These are phyloP conservation scores for Sporisorium iseilematis-ciliati DNA, from an alignment of 1,284 basidiomycete genomes.

Conservation along the genomic window DNA sequence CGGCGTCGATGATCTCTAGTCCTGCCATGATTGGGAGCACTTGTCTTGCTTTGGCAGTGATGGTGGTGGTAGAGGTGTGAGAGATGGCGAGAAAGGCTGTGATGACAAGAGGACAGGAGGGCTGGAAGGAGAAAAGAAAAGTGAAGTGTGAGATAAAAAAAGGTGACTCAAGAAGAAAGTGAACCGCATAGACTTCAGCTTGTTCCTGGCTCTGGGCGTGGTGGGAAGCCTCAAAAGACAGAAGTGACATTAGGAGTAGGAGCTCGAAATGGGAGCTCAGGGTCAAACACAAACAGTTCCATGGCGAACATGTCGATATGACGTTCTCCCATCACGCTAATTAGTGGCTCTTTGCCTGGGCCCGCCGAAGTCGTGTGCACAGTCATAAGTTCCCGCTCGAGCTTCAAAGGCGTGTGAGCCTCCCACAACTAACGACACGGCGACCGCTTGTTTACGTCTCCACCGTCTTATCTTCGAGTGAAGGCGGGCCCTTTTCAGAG, in stretches of 20 bases:
- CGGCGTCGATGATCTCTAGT: constrained; percentile 44
- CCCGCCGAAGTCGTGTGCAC: neutral
- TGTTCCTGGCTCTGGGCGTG: neutral
- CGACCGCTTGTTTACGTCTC: neutral
- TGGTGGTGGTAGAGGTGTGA: neutral
- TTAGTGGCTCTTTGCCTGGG: neutral
- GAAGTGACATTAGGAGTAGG: neutral
- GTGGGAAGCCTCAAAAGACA: too few species aligned
- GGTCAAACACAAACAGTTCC: neutral
- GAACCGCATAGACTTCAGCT: neutral
- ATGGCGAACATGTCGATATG: neutral
- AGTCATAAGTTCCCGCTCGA: neutral
- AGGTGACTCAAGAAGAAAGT: neutral
- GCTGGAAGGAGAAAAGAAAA: neutral
- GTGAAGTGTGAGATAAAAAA: neutral
- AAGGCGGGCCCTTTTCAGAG: too few species aligned
- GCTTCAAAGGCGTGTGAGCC: neutral
- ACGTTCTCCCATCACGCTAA: neutral
- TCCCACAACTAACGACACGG: neutral
- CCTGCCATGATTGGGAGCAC: constrained; percentile 18
- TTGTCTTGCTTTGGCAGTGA: neutral
- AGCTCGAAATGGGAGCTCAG: too few species aligned
- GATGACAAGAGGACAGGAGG: neutral
- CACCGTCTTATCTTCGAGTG: neutral
- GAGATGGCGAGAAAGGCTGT: too few species aligned